Conservation (phyloP, 2,329 filamentous ascomycete genomes). For the Magnaporthiopsis rhizophila region DNA sequence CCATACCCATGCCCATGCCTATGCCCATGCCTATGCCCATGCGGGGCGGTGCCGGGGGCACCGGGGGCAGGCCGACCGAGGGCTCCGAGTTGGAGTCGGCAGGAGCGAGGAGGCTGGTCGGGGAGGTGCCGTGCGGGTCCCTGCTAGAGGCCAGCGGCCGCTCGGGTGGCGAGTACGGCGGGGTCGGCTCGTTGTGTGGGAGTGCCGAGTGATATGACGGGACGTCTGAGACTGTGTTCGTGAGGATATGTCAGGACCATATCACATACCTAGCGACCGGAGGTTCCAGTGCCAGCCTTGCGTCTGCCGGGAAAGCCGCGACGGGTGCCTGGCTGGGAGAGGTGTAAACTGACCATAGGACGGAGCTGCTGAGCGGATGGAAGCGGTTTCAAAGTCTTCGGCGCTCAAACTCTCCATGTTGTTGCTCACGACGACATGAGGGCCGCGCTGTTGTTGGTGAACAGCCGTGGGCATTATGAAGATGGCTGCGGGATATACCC, state of each 20-base stretch:
- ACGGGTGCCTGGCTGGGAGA: neutral
- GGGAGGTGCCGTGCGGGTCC: constrained; percentile 5
- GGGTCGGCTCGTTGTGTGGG: constrained; percentile 35
- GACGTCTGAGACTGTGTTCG: constrained; percentile 47
- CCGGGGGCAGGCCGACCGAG: constrained; percentile 39
- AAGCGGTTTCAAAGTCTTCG: constrained; percentile 59
- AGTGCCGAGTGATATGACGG: constrained; percentile 55
- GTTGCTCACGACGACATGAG: neutral
- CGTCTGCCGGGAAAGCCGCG: neutral
- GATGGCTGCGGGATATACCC: neutral
- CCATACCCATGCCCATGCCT: no score
- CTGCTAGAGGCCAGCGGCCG: constrained; percentile 9
- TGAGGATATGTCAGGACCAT: no score
- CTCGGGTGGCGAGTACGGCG: constrained; percentile 39
- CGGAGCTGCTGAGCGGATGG: constrained; percentile 58
- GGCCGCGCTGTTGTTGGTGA: neutral
- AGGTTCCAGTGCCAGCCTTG: no score
- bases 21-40: no score
- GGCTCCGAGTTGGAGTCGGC: constrained; percentile 15
- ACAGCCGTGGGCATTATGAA: neutral
- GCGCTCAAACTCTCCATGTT: constrained; percentile 22
- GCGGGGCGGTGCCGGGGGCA: constrained; percentile 28
- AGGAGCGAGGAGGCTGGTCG: constrained; percentile 8
- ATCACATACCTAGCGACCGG: no score
- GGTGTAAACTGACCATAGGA: constrained; percentile 48